Base-by-base conservation (phyloP, 106 monocot genomes). In the Triglochin maritima region DNA sequence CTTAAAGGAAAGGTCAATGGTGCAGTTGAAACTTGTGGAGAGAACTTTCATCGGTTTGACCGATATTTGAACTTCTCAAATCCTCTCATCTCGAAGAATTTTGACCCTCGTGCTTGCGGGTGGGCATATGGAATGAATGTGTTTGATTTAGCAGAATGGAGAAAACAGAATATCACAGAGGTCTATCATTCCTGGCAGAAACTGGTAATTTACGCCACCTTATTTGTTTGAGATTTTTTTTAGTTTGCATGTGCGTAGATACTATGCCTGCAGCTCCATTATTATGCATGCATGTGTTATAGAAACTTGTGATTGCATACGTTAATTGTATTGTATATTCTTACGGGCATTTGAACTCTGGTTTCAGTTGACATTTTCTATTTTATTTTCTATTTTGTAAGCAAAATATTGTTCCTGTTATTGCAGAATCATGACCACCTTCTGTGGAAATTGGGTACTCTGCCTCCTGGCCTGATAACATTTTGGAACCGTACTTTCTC, bases 121-220 rank as follows among this genome's bases (percentile, higher is more conserved):
- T 90, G 89, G 89, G 89, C 89, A 14, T 90, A 79, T 76, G 90
- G 90, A 4, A 86, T 90, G 90, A 90, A 90, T 66, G 63, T 90
- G 4, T 90, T 90, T 68, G 90, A 90, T 76, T 74, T 90, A 77
- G 69, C 43, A 52, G 79, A 84, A 72, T 90, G 90, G 90, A 90
- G 72, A 72, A 79, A 66, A 63, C 83, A 86, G 63, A 84, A 86
- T 8, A 77, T 86, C 13, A 86, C 90, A 6, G 72, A 80, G 7
- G 50, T 80, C 60, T 90, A 90, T 60, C 90, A 90, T 62, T 81
- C 61, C 13, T 90, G 90, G 90, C 90, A 90, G 70, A 72, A 75
- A 6, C 67, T 82, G 86, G 90, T 90, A 76, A 85, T 72, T 6
- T 11, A 17, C 49, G 29, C 1, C 29, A 29, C 29, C 29, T 29